Percentiles rank a stretch among this genome's conserved stretches.
These are phyloP conservation scores for Suillus discolor DNA, from an alignment of 768 basidiomycete species.

Conservation along the genomic window DNA sequence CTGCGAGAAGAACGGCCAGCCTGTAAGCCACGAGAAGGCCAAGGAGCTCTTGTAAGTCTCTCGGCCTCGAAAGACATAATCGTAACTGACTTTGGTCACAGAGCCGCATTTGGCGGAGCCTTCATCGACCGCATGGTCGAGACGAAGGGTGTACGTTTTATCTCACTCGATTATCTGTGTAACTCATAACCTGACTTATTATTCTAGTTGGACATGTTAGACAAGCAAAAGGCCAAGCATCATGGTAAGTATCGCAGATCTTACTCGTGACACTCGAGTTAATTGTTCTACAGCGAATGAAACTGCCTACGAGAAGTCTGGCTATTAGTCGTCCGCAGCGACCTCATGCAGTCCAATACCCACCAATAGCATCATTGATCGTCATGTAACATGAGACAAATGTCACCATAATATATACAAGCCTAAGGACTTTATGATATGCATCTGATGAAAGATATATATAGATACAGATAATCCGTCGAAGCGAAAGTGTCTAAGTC, in stretches of 20 bases:
- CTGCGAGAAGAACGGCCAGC: slow-evolving; percentile 47
- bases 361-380: neutral
- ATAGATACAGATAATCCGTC: neutral
- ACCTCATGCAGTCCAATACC: neutral
- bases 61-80: neutral
- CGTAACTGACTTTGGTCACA: slow-evolving; percentile 13
- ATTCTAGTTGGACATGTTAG: slow-evolving; percentile 45
- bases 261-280: neutral
- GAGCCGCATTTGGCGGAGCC: slow-evolving; percentile 57
- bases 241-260: slow-evolving; percentile 27
- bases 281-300: slow-evolving; percentile 15
- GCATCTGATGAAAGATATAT: neutral
- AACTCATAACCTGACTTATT: neutral
- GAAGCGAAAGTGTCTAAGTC: neutral
- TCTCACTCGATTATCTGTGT: neutral
- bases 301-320: neutral
- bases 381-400: neutral
- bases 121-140: slow-evolving; percentile 58
- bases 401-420: neutral
- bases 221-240: slow-evolving; percentile 44
- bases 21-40: slow-evolving; percentile 50
- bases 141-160: slow-evolving; percentile 52
- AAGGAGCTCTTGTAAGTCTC: slow-evolving; percentile 54
- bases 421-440: neutral
- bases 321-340: neutral